phyloP scores from a whole-genome alignment of 2,329 filamentous ascomycete species.

The Fusarium tuaranense region DNA sequence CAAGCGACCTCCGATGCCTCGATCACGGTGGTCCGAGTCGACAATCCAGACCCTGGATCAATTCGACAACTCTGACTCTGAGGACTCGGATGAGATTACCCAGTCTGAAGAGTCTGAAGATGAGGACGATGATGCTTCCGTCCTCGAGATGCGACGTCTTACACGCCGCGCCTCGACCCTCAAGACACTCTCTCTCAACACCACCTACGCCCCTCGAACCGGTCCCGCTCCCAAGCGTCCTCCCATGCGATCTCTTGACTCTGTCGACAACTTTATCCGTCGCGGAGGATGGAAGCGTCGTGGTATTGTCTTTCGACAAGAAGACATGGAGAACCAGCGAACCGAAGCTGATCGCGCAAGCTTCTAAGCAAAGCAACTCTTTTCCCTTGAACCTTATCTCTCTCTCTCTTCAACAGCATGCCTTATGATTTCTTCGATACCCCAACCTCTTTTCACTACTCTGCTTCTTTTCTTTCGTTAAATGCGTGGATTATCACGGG shows the following conservation, averaged over 20 bases:
- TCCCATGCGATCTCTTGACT: slow-evolving; percentile 53
- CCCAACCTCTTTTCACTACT: slow-evolving; percentile 26
- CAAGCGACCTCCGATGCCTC: slow-evolving; percentile 47
- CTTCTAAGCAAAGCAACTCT: slow-evolving; percentile 31
- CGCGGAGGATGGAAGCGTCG: slow-evolving; percentile 58
- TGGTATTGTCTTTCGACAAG: slow-evolving; percentile 54
- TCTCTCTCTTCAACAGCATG: slow-evolving; percentile 11
- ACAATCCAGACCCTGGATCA: slow-evolving; percentile 50
- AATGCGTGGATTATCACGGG: slow-evolving; percentile 11
- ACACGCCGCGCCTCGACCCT: slow-evolving; percentile 39
- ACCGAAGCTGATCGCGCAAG: slow-evolving; percentile 37
- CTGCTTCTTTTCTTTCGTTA: slow-evolving; percentile 27
- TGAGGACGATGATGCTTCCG: slow-evolving; percentile 37
- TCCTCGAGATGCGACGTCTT: slow-evolving; percentile 43
- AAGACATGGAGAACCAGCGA: slow-evolving; percentile 47
- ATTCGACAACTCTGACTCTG: slow-evolving; percentile 32
- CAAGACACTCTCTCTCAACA: slow-evolving; percentile 49
- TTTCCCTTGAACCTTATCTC: neutral
- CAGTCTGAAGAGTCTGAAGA: slow-evolving; percentile 40
- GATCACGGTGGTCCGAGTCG: slow-evolving; percentile 58
- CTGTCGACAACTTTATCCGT: slow-evolving; percentile 57
- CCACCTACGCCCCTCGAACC: slow-evolving; percentile 46
- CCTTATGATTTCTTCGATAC: slow-evolving; percentile 43
- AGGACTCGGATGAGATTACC: slow-evolving; percentile 37
- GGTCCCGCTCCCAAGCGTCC: slow-evolving; percentile 48